These are phyloP conservation scores for Climacium dendroides DNA, from an alignment of 225 moss, liverwort and hornwort genomes.

Conservation along the genomic window DNA sequence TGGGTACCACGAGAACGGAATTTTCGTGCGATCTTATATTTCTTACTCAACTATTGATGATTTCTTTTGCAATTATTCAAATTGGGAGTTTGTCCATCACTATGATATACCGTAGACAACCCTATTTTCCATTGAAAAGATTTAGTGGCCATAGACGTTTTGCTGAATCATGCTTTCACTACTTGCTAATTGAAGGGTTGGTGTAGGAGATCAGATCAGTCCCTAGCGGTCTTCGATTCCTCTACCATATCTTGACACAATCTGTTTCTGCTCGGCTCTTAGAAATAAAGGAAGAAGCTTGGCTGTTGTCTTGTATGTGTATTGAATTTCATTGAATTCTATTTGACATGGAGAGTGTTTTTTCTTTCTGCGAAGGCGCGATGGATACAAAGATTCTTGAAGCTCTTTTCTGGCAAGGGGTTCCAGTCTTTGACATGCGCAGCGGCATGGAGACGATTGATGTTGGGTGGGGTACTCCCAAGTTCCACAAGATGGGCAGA, in stretches of 20 bases:
- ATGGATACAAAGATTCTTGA: constrained; percentile 86
- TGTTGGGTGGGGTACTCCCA: constrained; percentile 90
- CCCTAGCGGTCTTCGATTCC: background rate
- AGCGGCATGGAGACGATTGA: constrained; percentile 85
- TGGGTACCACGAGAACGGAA: background rate
- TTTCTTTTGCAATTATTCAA: background rate
- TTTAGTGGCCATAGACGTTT: background rate
- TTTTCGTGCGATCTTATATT: background rate
- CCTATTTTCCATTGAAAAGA: background rate
- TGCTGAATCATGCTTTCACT: background rate
- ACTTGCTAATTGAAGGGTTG: background rate
- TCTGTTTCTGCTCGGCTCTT: background rate
- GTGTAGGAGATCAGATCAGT: background rate
- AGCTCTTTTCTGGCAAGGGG: constrained; percentile 76
- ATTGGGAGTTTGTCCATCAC: background rate
- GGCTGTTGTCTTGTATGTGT: background rate
- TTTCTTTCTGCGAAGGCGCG: constrained; percentile 41
- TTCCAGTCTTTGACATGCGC: constrained; percentile 89
- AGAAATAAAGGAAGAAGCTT: background rate
- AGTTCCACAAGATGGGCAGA: constrained; percentile 95
- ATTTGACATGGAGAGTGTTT: background rate
- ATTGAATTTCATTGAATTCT: background rate
- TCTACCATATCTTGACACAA: background rate
- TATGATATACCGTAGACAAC: background rate
- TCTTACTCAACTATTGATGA: background rate